Base-by-base conservation (phyloP, 2,329 filamentous ascomycete species). In the Trichophyton schoenleinii region DNA sequence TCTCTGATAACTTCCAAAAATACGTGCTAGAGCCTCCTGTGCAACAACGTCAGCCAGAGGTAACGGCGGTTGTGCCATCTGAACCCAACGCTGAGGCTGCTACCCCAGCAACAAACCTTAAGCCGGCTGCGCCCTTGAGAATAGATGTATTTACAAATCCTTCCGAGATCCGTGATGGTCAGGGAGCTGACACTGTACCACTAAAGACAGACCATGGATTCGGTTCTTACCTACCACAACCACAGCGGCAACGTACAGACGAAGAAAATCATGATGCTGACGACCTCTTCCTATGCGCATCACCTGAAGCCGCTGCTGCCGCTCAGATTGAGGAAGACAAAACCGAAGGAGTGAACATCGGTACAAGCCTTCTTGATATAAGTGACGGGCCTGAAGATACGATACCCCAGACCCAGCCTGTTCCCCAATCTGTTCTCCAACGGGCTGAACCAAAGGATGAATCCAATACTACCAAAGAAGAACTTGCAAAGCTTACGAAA, bases 211-310 rank as follows among this genome's bases (percentile, higher is more conserved):
- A 63, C 42, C 63, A 65, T 36, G 63, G 64, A 9, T 65, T 67
- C 46, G 61, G 36, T 34, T 64, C 65, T 7, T 67, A 65, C 57
- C 62, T 68, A 52, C 67, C 67, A 15, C 64, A 66, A 42, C 67
- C 67, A 15, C 55, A 57, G 48, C 55, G 49, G 48, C 28, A 31
- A 3, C 5, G 15, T n/a, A 34, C 15, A 28, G 25, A 18, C 13
- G 3, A 28, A 36, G 52, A 55, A n/a, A 28, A 55, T 55, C n/a
- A 18, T 18, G 52, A 36, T 34, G 52, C 28, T 34, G 52, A 55
- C 52, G 52, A 55, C 28, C 52, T 55, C 18, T 28, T 55, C 25
- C 28, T 55, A 7, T 55, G 28, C 13, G 13, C 28, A 42, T 42
- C 36, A n/a, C 4, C 36, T 36, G 41, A 44, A 25, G 18, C 41